Conservation (phyloP, 2,329 filamentous ascomycete genomes). For the Phialocephala sp. region DNA sequence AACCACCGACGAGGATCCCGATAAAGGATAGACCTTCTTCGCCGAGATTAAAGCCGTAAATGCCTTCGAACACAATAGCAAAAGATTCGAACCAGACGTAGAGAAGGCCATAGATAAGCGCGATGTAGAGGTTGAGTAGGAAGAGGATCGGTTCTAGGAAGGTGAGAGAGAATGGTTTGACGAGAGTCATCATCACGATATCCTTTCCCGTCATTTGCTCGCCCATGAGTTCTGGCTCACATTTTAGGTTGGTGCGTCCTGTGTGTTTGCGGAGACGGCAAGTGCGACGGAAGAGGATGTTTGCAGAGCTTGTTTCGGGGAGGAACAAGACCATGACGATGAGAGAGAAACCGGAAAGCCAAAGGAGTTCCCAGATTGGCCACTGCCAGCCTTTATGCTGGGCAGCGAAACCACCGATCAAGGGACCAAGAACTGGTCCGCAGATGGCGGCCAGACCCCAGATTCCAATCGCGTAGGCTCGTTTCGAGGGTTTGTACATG, state of each 20-base stretch:
- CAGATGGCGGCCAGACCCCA: conserved; percentile 57
- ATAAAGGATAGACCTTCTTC: conserved; percentile 65
- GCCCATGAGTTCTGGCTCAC: conserved; percentile 67
- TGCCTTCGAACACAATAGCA: conserved; percentile 60
- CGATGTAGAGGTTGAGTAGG: conserved; percentile 65
- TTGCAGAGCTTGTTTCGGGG: conserved; percentile 65
- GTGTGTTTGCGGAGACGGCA: conserved; percentile 63
- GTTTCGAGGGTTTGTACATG: conserved; percentile 54
- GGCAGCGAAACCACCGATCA: conserved; percentile 65
- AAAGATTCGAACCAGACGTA: conserved; percentile 70
- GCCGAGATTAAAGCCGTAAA: conserved; percentile 65
- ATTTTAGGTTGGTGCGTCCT: conserved; percentile 58
- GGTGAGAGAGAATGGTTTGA: conserved; percentile 63
- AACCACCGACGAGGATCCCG: conserved; percentile 56
- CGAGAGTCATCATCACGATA: conserved; percentile 58
- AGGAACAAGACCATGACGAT: conserved; percentile 63
- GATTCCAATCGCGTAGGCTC: conserved; percentile 62
- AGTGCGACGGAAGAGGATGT: conserved; percentile 65
- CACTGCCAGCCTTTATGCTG: conserved; percentile 64
- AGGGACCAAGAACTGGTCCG: conserved; percentile 62
- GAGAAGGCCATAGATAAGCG: conserved; percentile 65
- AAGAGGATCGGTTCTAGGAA: conserved; percentile 66
- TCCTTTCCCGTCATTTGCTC: conserved; percentile 53
- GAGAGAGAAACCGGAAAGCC: conserved; percentile 62
- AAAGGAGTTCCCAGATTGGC: conserved; percentile 63